These are phyloP conservation scores for Alloteropsis semialata DNA, from an alignment of 176 grass and related monocot species.

Conservation along the genomic window DNA sequence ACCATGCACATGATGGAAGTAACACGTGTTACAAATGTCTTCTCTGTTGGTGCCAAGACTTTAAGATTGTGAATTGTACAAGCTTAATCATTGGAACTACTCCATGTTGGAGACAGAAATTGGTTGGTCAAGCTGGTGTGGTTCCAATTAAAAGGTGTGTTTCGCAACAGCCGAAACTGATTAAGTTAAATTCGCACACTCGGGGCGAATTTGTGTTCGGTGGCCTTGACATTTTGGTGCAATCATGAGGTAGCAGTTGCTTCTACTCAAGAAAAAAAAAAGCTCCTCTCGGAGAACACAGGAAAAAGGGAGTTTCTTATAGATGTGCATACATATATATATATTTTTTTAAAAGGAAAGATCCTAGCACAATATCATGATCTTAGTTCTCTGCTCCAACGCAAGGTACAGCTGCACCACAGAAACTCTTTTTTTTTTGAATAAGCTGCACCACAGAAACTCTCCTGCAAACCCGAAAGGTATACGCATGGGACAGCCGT, in stretches of 20 bases:
- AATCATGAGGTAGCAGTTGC: not conserved
- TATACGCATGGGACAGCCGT: conserved; percentile 2
- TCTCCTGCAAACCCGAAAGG: not conserved
- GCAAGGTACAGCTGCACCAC: not conserved
- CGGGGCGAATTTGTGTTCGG: not conserved
- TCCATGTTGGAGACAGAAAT: too few relatives aligned
- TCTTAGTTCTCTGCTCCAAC: not conserved
- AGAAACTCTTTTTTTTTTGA: too few relatives aligned
- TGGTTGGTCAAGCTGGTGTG: not conserved
- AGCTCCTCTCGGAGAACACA: not conserved
- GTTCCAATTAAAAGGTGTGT: not conserved
- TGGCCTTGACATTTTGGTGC: not conserved
- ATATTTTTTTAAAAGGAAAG: not conserved
- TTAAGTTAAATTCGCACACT: too few relatives aligned
- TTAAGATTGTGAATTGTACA: too few relatives aligned
- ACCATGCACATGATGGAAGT: too few relatives aligned
- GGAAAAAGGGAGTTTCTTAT: not conserved
- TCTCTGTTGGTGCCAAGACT: too few relatives aligned
- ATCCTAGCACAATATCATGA: not conserved
- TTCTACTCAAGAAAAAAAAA: not conserved
- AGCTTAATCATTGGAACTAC: too few relatives aligned
- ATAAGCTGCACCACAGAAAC: not conserved
- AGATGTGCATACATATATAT: not conserved
- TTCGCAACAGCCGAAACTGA: not conserved
- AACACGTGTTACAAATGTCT: too few relatives aligned